Percentiles rank a stretch among this genome's conserved stretches.
phyloP scores from a whole-genome alignment of 2,329 filamentous ascomycete species.

The Aspergillus bombycis region DNA sequence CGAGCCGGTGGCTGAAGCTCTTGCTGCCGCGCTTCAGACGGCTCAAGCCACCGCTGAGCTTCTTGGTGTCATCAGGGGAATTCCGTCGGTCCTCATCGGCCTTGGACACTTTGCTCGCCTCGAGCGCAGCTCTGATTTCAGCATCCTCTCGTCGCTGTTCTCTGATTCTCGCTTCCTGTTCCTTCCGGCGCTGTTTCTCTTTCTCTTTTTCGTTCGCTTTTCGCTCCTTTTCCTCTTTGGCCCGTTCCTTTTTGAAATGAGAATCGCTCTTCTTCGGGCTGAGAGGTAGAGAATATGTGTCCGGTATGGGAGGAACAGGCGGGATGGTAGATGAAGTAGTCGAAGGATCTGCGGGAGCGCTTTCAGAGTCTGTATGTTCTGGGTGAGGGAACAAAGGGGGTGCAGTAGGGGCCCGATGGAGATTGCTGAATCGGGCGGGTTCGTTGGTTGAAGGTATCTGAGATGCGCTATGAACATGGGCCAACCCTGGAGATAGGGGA shows the following conservation, averaged over 20 bases:
- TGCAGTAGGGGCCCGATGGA: slow-evolving; percentile 46
- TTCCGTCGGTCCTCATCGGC: slow-evolving; percentile 54
- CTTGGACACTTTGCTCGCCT: slow-evolving; percentile 67
- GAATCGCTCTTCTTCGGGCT: slow-evolving; percentile 65
- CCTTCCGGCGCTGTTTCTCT: slow-evolving; percentile 59
- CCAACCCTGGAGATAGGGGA: slow-evolving; percentile 34
- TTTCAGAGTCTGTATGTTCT: slow-evolving; percentile 33
- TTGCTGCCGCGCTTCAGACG: slow-evolving; percentile 73
- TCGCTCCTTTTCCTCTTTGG: slow-evolving; percentile 60
- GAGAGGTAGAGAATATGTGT: slow-evolving; percentile 35
- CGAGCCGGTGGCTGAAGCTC: slow-evolving; percentile 74
- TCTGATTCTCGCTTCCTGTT: slow-evolving; percentile 55
- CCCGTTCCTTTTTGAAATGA: slow-evolving; percentile 69
- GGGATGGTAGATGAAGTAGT: slow-evolving; percentile 10
- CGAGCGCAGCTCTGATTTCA: slow-evolving; percentile 65
- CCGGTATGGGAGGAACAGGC: slow-evolving; percentile 36
- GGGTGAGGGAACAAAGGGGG: slow-evolving; percentile 51
- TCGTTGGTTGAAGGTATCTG: slow-evolving; percentile 40
- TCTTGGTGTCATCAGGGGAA: slow-evolving; percentile 47
- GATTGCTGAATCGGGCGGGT: slow-evolving; percentile 35
- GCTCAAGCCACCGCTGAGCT: slow-evolving; percentile 55
- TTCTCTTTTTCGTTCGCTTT: slow-evolving; percentile 52
- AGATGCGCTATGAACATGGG: slow-evolving; percentile 45
- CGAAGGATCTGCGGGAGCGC: slow-evolving; percentile 25
- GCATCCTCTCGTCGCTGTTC: slow-evolving; percentile 58